Conservation (phyloP, 192 early-diverging fungal genomes). For the Lunasporangiospora selenospora region DNA sequence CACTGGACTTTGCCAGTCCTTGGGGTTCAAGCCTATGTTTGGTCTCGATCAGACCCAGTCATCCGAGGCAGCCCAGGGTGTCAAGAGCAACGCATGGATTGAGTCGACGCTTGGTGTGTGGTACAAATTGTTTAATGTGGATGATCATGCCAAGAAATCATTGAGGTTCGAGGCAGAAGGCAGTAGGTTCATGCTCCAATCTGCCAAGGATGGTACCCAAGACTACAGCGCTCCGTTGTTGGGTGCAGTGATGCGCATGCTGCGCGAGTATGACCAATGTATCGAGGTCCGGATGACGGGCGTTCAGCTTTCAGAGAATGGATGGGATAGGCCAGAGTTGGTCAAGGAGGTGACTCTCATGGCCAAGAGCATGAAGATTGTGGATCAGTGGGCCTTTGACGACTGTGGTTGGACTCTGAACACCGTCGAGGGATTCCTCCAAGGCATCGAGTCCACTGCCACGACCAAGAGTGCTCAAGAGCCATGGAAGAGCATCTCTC, state of each 20-base stretch:
- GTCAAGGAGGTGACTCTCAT: constrained; percentile 30
- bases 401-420: constrained; percentile 26
- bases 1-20: constrained; percentile 6
- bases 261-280: constrained; percentile 30
- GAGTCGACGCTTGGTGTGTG: constrained; percentile 10
- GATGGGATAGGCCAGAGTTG: constrained; percentile 35
- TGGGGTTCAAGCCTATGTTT: constrained; percentile 20
- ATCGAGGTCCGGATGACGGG: constrained; percentile 32
- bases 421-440: constrained; percentile 23
- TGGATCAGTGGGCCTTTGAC: constrained; percentile 44
- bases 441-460: constrained; percentile 2
- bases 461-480: neutral
- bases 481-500: constrained; percentile 27
- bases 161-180: no score
- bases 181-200: constrained; percentile 20
- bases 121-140: constrained; percentile 19
- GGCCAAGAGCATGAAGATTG: constrained; percentile 31
- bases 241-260: constrained; percentile 24
- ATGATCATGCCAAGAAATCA: neutral
- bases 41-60: neutral
- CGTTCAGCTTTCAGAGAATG: constrained; percentile 16
- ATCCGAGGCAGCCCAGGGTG: neutral
- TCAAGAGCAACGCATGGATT: constrained; percentile 13
- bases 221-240: constrained; percentile 2
- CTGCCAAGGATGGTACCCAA: constrained; percentile 12